These are phyloP conservation scores for Trichomonas vaginalis DNA, from an alignment of 208 protist genomes.

Conservation along the genomic window DNA sequence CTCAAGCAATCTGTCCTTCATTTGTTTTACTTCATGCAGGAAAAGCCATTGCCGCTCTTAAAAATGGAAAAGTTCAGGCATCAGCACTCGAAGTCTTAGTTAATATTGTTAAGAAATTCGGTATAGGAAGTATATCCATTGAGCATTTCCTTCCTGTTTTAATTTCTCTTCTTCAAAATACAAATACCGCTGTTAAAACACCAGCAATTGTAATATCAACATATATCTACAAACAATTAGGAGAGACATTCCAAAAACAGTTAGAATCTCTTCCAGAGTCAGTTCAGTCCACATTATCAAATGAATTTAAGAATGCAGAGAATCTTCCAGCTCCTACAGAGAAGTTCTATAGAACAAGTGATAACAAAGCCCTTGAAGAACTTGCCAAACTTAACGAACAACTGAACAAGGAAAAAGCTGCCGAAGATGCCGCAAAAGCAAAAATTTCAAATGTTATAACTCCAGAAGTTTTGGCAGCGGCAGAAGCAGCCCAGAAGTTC, in stretches of 20 bases:
- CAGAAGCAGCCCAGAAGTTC: not conserved
- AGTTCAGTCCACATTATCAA: not conserved
- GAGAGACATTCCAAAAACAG: not conserved
- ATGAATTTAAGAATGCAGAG: not conserved
- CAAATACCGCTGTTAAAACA: not conserved
- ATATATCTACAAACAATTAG: constrained; percentile 1
- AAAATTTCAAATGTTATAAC: not conserved
- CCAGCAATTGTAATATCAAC: not conserved
- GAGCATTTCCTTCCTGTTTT: not conserved
- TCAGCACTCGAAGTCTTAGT: not conserved
- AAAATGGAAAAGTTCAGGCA: not conserved
- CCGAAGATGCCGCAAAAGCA: not conserved
- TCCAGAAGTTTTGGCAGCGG: not conserved
- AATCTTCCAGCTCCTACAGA: not conserved
- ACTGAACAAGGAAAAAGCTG: not conserved
- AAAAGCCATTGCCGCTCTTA: not conserved
- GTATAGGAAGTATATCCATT: not conserved
- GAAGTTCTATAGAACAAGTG: not conserved
- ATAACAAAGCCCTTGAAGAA: no score
- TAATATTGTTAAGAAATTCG: not conserved
- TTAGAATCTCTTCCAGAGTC: not conserved
- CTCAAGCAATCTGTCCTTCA: not conserved
- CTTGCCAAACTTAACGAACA: not conserved
- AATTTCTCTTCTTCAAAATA: not conserved
- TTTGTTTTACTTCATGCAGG: not conserved